Conservation (phyloP, 2,329 filamentous ascomycete genomes). For the Sclerotinia glacialis region DNA sequence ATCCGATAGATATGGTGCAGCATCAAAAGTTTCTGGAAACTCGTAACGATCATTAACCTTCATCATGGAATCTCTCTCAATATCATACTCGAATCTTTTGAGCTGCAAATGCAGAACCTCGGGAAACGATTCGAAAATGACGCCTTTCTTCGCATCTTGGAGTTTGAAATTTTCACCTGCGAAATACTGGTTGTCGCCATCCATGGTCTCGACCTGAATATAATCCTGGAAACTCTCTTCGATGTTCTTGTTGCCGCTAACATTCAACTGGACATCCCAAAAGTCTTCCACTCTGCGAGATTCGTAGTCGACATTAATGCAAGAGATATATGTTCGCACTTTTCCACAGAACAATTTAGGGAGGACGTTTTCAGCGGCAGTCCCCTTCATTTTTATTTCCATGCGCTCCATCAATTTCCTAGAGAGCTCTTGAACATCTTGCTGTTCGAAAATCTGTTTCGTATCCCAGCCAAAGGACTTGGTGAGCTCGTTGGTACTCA, state of each 20-base stretch:
- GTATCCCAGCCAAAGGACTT: constrained; percentile 98
- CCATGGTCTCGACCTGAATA: constrained; percentile 91
- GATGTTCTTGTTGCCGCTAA: constrained; percentile 87
- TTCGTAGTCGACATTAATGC: constrained; percentile 97
- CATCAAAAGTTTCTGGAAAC: constrained; percentile 80
- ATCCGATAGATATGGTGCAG: constrained; percentile 80
- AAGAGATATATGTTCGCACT: constrained; percentile 97
- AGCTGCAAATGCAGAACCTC: constrained; percentile 92
- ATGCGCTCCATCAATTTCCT: constrained; percentile 96
- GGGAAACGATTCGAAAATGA: constrained; percentile 94
- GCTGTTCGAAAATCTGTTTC: constrained; percentile 95
- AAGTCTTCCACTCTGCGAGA: constrained; percentile 95
- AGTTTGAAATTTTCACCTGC: constrained; percentile 85
- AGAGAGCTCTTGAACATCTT: constrained; percentile 96
- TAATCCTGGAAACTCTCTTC: constrained; percentile 96
- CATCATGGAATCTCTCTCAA: constrained; percentile 95
- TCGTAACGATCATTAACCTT: constrained; percentile 95
- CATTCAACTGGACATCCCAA: constrained; percentile 98
- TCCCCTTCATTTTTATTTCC: constrained; percentile 98
- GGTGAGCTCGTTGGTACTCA: constrained; percentile 89
- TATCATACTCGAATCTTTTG: constrained; percentile 97
- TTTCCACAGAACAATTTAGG: constrained; percentile 94
- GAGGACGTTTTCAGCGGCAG: constrained; percentile 82
- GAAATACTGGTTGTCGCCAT: constrained; percentile 98
- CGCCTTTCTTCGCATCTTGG: constrained; percentile 95